These are phyloP conservation scores for Paralagenidium karlingii DNA, from an alignment of 352 stramenopile species.

Conservation along the genomic window DNA sequence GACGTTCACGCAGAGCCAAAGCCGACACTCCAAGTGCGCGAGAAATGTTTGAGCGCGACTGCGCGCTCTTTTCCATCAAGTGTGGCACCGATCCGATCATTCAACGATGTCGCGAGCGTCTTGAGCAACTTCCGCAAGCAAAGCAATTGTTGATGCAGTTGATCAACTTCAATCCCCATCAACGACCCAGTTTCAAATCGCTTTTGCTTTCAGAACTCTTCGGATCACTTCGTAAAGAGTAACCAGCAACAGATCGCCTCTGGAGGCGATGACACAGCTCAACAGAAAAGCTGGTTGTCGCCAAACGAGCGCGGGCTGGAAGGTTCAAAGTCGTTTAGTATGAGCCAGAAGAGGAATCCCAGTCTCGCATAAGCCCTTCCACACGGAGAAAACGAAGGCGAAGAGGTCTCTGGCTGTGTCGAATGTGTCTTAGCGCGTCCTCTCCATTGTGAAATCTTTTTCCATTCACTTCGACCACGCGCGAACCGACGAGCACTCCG, in stretches of 20 bases:
- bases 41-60: constrained; percentile 27
- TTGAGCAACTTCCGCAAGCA: constrained; percentile 26
- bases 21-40: background rate
- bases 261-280: too few relatives aligned
- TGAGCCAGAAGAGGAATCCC: too few relatives aligned
- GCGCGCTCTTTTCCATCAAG: constrained; percentile 29
- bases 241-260: too few relatives aligned
- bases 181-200: constrained; percentile 53
- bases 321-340: constrained; percentile 2
- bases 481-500: constrained; percentile 53
- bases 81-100: constrained; percentile 34
- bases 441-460: constrained; percentile 24
- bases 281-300: too few relatives aligned
- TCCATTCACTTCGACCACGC: constrained; percentile 54
- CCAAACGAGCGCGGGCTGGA: background rate
- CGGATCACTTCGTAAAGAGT: constrained; percentile 8
- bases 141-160: constrained; percentile 33
- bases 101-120: constrained; percentile 25
- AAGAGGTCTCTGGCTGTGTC: constrained; percentile 36
- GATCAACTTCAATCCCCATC: constrained; percentile 42
- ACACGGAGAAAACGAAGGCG: constrained; percentile 58
- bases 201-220: constrained; percentile 53
- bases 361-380: constrained; percentile 65
- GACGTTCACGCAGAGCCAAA: too few relatives aligned
- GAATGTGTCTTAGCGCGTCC: constrained; percentile 36